These are phyloP conservation scores for Mycena sanguinolenta DNA, from an alignment of 768 basidiomycete genomes.

Conservation along the genomic window DNA sequence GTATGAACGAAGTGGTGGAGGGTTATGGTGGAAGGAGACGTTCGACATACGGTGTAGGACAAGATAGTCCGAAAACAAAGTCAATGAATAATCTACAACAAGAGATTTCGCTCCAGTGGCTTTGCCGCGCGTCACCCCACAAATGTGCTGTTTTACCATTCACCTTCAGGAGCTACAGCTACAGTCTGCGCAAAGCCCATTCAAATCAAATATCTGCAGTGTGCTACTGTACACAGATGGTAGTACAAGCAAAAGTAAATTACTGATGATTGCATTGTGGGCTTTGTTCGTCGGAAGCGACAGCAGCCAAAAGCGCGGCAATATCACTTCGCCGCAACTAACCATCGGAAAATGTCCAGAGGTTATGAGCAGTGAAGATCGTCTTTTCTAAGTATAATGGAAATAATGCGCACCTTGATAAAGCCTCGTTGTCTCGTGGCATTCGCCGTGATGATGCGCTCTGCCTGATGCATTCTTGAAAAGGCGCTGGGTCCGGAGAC, in stretches of 20 bases:
- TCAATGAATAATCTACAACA: conserved; percentile 13
- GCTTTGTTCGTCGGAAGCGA: conserved; percentile 21
- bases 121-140: too few species aligned
- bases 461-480: conserved; percentile 66
- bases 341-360: conserved; percentile 30
- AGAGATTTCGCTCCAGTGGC: background rate
- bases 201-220: too few species aligned
- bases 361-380: conserved; percentile 27
- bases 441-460: conserved; percentile 72
- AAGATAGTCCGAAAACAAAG: background rate
- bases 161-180: too few species aligned
- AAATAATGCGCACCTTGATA: conserved; percentile 29
- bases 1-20: conserved; percentile 21
- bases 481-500: conserved; percentile 59
- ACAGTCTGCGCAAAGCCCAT: too few species aligned
- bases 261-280: conserved; percentile 40
- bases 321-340: conserved; percentile 42
- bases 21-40: conserved; percentile 17
- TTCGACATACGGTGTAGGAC: background rate
- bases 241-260: background rate
- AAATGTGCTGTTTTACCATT: too few species aligned
- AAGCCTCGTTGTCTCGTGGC: conserved; percentile 48
- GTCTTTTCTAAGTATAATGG: conserved; percentile 37
- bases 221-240: too few species aligned
- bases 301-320: conserved; percentile 42